These are phyloP conservation scores for Vicia faba DNA, from an alignment of 306 rosid species.

Conservation along the genomic window DNA sequence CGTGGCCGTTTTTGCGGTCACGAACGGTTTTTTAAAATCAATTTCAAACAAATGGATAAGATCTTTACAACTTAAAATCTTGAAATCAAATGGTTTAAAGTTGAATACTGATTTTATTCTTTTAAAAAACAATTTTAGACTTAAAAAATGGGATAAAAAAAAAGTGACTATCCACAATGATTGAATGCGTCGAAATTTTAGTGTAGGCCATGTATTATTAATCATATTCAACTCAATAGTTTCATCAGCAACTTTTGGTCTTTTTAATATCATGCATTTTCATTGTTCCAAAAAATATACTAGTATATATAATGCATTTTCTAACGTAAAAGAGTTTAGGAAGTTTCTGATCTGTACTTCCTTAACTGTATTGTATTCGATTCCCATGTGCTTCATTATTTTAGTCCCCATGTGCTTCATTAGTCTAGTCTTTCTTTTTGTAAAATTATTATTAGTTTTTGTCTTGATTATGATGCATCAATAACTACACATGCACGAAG, in stretches of 20 bases:
- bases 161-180: too few species aligned
- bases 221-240: slow-evolving; percentile 12
- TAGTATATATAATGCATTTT: background rate
- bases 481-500: slow-evolving; percentile 45
- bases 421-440: background rate
- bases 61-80: too few species aligned
- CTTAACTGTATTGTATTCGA: slow-evolving; percentile 26
- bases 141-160: too few species aligned
- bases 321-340: slow-evolving; percentile 44
- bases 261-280: background rate
- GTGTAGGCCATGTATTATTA: background rate
- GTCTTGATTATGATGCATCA: slow-evolving; percentile 26
- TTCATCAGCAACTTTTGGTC: background rate
- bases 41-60: too few species aligned
- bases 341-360: slow-evolving; percentile 47
- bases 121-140: too few species aligned
- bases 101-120: too few species aligned
- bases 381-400: slow-evolving; percentile 26
- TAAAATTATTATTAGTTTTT: slow-evolving; percentile 25
- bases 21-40: too few species aligned
- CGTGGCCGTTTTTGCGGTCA: too few species aligned
- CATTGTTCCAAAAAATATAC: background rate
- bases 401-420: too few species aligned
- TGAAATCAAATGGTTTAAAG: too few species aligned
- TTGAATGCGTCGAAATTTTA: too few species aligned